Percentiles rank a stretch among this genome's conserved stretches.
Conservation (phyloP, 192 early-diverging fungal genomes). For the Backusella luteola region DNA sequence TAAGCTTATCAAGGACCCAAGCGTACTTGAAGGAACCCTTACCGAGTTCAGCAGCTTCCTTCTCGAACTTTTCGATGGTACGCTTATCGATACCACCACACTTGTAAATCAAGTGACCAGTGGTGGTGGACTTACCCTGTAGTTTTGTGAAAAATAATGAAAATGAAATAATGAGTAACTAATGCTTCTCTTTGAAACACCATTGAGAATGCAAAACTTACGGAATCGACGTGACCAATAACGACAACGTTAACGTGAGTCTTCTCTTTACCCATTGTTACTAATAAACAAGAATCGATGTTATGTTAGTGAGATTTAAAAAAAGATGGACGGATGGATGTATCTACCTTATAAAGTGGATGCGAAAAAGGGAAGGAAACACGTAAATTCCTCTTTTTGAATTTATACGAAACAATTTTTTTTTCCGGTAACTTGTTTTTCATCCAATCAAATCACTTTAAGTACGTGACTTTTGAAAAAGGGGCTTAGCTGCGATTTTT, state of each 20-base stretch:
- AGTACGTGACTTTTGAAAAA: background rate
- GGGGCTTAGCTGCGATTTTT: too few relatives aligned
- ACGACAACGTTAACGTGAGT: constrained; percentile 92
- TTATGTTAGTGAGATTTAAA: background rate
- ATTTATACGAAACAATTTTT: constrained; percentile 3
- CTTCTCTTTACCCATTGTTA: constrained; percentile 72
- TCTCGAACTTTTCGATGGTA: constrained; percentile 99
- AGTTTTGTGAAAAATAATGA: background rate
- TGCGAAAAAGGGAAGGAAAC: background rate
- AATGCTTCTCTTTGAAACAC: background rate
- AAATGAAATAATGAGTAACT: background rate
- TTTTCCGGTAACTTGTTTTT: background rate
- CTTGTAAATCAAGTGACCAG: constrained; percentile 99
- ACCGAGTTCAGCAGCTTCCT: constrained; percentile 98
- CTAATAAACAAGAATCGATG: background rate
- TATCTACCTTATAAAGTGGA: background rate
- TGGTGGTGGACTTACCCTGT: constrained; percentile 98
- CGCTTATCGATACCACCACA: constrained; percentile 99
- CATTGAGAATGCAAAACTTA: constrained; percentile 5
- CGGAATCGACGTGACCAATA: constrained; percentile 99
- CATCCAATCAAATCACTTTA: background rate
- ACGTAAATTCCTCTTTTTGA: background rate
- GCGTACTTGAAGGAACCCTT: constrained; percentile 99
- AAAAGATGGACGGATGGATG: background rate
- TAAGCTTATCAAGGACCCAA: too few relatives aligned